These are phyloP conservation scores for Claviceps maximensis DNA, from an alignment of 2,329 filamentous ascomycete species.

Conservation along the genomic window DNA sequence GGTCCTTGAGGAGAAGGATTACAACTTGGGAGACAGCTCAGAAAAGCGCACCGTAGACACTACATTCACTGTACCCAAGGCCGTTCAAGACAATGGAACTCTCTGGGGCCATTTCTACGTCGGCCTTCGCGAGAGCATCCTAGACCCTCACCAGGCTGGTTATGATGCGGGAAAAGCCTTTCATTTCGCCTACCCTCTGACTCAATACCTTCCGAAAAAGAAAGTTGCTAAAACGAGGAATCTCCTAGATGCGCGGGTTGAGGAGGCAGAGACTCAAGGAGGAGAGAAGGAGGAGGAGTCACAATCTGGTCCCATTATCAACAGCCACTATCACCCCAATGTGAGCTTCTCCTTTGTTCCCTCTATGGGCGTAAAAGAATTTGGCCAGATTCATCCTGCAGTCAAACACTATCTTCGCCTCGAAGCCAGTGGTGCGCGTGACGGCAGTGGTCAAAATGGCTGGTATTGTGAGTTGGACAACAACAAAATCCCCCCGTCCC, in stretches of 20 bases:
- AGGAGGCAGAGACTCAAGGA: constrained; percentile 33
- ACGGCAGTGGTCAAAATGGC: constrained; percentile 70
- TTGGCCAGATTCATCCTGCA: constrained; percentile 55
- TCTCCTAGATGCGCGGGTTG: constrained; percentile 47
- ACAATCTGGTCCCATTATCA: constrained; percentile 54
- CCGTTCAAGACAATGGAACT: constrained; percentile 83
- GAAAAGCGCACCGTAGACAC: constrained; percentile 69
- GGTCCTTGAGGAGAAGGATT: constrained; percentile 68
- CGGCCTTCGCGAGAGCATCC: constrained; percentile 56
- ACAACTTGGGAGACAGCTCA: constrained; percentile 64
- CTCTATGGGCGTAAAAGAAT: constrained; percentile 58
- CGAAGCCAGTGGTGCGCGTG: constrained; percentile 68
- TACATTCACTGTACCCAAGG: constrained; percentile 60
- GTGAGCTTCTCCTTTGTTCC: constrained; percentile 81
- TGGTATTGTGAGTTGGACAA: constrained; percentile 58
- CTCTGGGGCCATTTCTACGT: constrained; percentile 93
- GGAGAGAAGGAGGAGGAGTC: constrained; percentile 32
- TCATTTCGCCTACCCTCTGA: constrained; percentile 74
- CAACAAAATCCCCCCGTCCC: neutral
- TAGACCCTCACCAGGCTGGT: constrained; percentile 60
- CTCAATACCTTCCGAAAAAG: constrained; percentile 83
- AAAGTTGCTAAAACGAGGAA: constrained; percentile 80
- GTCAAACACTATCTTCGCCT: constrained; percentile 65
- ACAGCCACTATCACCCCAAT: constrained; percentile 90
- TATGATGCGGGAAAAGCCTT: constrained; percentile 70